phyloP scores from a whole-genome alignment of 1,139 yeast genomes.

The Sugiyamaella novakii region DNA sequence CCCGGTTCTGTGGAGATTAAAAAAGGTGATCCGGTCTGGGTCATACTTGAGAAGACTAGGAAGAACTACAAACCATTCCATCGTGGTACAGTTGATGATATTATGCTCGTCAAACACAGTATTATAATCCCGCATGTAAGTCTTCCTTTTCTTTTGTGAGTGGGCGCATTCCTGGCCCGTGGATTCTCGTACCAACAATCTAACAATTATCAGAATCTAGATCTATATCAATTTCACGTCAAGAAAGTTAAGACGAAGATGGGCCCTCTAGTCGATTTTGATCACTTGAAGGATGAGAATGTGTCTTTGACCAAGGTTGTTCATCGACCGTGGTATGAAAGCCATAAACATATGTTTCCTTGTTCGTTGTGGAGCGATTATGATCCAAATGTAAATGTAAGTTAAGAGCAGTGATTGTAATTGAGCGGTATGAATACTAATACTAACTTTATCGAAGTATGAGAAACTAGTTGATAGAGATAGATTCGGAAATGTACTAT shows the following conservation, averaged over 20 bases:
- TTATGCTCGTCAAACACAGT: slow-evolving; percentile 34
- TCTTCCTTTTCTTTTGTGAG: too few species aligned
- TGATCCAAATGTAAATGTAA: slow-evolving; percentile 32
- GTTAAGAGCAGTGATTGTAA: neutral
- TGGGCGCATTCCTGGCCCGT: too few species aligned
- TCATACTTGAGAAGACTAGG: slow-evolving; percentile 34
- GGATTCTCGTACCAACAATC: too few species aligned
- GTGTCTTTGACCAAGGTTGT: slow-evolving; percentile 29
- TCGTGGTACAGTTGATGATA: slow-evolving; percentile 35
- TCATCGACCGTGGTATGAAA: slow-evolving; percentile 33
- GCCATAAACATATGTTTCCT: slow-evolving; percentile 36
- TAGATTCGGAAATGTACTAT: slow-evolving; percentile 19
- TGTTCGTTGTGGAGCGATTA: slow-evolving; percentile 35
- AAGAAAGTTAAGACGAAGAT: slow-evolving; percentile 28
- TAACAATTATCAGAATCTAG: too few species aligned
- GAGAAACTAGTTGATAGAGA: slow-evolving; percentile 23
- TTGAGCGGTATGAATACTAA: neutral
- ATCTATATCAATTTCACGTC: slow-evolving; percentile 30
- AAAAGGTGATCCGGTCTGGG: slow-evolving; percentile 35
- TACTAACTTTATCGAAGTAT: slow-evolving; percentile 18
- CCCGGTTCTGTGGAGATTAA: slow-evolving; percentile 30
- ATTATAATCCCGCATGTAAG: slow-evolving; percentile 34
- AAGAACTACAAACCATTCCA: slow-evolving; percentile 30
- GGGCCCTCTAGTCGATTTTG: slow-evolving; percentile 33
- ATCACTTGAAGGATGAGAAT: slow-evolving; percentile 18